Conservation (phyloP, 2,329 filamentous ascomycete species). For the Cytospora chrysosperma region DNA sequence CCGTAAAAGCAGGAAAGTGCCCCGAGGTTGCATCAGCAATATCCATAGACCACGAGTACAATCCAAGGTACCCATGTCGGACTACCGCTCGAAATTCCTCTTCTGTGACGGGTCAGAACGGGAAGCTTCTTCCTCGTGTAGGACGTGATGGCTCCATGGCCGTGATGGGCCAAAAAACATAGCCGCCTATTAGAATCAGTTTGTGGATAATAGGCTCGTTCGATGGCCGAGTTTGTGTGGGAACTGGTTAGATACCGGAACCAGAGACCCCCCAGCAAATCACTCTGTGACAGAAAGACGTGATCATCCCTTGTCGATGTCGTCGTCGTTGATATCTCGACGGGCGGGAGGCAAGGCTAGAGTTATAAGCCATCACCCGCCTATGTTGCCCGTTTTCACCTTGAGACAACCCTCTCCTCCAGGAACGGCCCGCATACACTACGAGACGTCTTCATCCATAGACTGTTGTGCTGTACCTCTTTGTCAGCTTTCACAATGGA, state of each 20-base stretch:
- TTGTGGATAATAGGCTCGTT: not conserved
- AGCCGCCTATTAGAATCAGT: not conserved
- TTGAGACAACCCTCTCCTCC: not conserved
- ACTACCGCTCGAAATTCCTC: not conserved
- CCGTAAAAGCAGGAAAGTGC: slow-evolving; percentile 23
- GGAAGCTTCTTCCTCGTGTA: not conserved
- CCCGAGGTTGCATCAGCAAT: slow-evolving; percentile 28
- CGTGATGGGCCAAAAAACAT: not conserved
- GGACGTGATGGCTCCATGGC: not conserved
- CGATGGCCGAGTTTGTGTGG: not conserved
- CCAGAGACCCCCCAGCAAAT: not conserved
- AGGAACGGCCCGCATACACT: not conserved
- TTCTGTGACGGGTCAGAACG: not conserved
- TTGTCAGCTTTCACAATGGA: slow-evolving; percentile 17
- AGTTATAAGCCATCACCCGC: not conserved
- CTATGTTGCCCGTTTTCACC: not conserved
- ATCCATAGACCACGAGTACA: not conserved
- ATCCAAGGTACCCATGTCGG: slow-evolving; percentile 5
- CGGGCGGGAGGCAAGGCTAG: not conserved
- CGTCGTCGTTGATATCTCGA: not conserved
- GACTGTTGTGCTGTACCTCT: not conserved
- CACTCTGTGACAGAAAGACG: not conserved
- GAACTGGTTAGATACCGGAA: not conserved
- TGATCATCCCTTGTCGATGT: slow-evolving; percentile 7
- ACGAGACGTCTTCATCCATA: not conserved